These are phyloP conservation scores for Acacia acuminata DNA, from an alignment of 306 rosid genomes.

Conservation along the genomic window DNA sequence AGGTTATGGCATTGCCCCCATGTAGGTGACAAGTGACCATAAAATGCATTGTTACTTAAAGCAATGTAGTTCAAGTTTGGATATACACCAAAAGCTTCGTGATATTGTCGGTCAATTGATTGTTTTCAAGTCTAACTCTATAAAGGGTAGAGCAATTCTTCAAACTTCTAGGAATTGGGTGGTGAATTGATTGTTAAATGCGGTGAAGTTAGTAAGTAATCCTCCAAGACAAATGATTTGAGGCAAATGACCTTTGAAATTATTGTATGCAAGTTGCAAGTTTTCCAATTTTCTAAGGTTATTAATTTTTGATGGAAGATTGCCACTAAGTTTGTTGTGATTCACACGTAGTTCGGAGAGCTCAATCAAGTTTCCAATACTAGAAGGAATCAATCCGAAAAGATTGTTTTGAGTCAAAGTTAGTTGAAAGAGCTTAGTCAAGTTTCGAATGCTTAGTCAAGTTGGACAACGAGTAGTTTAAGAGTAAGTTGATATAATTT, in stretches of 20 bases:
- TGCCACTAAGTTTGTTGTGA: no score
- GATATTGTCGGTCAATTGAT: no score
- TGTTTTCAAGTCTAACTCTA: background rate
- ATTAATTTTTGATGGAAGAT: no score
- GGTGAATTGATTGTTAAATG: background rate
- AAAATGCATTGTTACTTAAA: background rate
- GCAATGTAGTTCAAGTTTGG: background rate
- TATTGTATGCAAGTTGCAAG: no score
- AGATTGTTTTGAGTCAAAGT: background rate
- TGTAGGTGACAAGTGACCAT: background rate
- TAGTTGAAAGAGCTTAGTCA: background rate
- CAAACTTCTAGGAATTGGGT: background rate
- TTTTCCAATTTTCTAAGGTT: no score
- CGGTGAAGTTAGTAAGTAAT: background rate
- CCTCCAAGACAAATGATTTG: background rate
- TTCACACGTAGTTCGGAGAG: background rate
- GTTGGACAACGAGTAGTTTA: no score
- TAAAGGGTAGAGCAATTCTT: background rate
- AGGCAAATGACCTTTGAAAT: background rate
- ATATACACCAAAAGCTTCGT: background rate
- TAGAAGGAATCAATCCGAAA: background rate
- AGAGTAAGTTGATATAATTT: no score
- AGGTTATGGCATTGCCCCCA: background rate
- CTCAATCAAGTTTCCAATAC: background rate
- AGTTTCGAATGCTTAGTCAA: background rate